Evolutionary conservation across 2,329 filamentous ascomycete species (phyloP).

Genomic region (Tothia fuscella): DNA sequence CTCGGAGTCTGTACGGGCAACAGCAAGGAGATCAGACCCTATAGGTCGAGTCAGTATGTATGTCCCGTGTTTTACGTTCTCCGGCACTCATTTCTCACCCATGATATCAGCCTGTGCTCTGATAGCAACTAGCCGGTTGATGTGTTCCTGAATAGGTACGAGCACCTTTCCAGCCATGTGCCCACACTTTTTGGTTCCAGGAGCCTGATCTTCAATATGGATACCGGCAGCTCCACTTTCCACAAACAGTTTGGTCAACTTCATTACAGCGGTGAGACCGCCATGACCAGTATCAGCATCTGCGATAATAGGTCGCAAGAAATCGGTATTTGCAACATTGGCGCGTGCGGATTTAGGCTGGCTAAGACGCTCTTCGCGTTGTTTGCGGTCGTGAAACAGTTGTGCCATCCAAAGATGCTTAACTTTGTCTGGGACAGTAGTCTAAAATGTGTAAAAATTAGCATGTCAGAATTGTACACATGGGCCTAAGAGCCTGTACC

Average conservation of each 20-base stretch:
- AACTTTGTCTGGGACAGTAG: slow-evolving; percentile 97
- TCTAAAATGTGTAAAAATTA: too few relatives aligned
- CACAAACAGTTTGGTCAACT: slow-evolving; percentile 93
- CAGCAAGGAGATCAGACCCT: slow-evolving; percentile 74
- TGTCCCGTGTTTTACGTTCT: not conserved
- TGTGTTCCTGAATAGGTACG: slow-evolving; percentile 94
- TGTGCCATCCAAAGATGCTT: slow-evolving; percentile 96
- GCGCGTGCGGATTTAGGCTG: slow-evolving; percentile 60
- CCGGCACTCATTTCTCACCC: slow-evolving; percentile 57
- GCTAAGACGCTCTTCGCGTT: slow-evolving; percentile 84
- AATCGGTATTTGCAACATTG: slow-evolving; percentile 73
- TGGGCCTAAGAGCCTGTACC: too few relatives aligned
- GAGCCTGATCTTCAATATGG: slow-evolving; percentile 97
- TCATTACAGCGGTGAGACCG: slow-evolving; percentile 97
- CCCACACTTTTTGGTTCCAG: slow-evolving; percentile 97
- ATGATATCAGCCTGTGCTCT: slow-evolving; percentile 97
- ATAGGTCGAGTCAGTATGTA: slow-evolving; percentile 25
- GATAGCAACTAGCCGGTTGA: slow-evolving; percentile 93
- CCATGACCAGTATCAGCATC: slow-evolving; percentile 97
- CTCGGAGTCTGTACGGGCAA: slow-evolving; percentile 94
- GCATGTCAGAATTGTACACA: too few relatives aligned
- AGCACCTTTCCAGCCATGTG: slow-evolving; percentile 99
- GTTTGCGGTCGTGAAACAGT: slow-evolving; percentile 98
- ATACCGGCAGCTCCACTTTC: slow-evolving; percentile 96
- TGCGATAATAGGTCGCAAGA: slow-evolving; percentile 87